Conservation (phyloP, 306 rosid species). For the Sesbania bispinosa region DNA sequence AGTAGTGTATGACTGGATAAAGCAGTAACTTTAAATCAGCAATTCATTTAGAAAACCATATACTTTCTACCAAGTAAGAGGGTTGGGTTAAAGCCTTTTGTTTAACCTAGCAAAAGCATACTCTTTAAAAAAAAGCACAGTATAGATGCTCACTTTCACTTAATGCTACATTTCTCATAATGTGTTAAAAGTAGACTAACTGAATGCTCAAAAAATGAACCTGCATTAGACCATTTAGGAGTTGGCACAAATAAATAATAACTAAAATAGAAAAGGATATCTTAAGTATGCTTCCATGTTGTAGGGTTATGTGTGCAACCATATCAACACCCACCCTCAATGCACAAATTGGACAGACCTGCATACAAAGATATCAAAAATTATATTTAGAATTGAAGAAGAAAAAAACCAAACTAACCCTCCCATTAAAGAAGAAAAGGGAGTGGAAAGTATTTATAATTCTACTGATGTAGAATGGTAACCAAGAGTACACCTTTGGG, state of each 20-base stretch:
- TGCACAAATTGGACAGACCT: conserved; percentile 88
- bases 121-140: neutral
- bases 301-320: conserved; percentile 86
- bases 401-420: neutral
- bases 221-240: neutral
- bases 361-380: conserved; percentile 21
- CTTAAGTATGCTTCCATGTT: conserved; percentile 87
- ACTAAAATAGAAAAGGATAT: conserved; percentile 56
- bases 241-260: conserved; percentile 10
- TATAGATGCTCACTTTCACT: neutral
- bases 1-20: neutral
- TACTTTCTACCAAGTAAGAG: neutral
- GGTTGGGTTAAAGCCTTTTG: neutral
- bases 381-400: neutral
- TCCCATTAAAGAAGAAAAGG: neutral
- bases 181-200: no score
- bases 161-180: neutral
- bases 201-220: conserved; percentile 5
- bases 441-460: neutral
- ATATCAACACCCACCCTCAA: conserved; percentile 85
- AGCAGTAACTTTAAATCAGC: conserved; percentile 6
- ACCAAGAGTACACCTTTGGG: neutral
- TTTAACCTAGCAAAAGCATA: neutral
- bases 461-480: neutral
- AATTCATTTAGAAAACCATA: conserved; percentile 14